These are phyloP conservation scores for Rhizopogon sp. DNA, from an alignment of 768 basidiomycete species.

Conservation along the genomic window DNA sequence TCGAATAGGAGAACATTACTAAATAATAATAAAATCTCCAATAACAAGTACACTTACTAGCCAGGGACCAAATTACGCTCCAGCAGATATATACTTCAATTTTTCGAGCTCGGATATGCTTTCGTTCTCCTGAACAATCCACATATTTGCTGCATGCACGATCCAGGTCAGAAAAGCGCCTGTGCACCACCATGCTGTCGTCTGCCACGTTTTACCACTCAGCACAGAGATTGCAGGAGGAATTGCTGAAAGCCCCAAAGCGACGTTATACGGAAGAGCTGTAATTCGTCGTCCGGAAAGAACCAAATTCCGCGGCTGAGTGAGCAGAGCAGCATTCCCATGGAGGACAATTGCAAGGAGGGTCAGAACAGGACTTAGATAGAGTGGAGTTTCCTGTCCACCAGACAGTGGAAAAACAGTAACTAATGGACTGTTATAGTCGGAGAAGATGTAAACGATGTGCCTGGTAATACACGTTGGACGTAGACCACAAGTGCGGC, in stretches of 20 bases:
- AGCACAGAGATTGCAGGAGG: slow-evolving; percentile 46
- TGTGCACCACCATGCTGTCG: slow-evolving; percentile 48
- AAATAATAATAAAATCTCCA: background rate
- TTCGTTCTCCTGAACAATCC: slow-evolving; percentile 40
- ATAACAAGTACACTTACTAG: background rate
- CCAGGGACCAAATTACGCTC: slow-evolving; percentile 33
- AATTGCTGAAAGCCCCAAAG: slow-evolving; percentile 38
- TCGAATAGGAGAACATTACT: background rate
- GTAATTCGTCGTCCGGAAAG: slow-evolving; percentile 20
- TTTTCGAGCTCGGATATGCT: slow-evolving; percentile 46
- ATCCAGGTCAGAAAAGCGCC: slow-evolving; percentile 39
- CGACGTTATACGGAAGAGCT: slow-evolving; percentile 25
- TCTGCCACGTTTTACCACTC: slow-evolving; percentile 46
- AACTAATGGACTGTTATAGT: slow-evolving; percentile 44
- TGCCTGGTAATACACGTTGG: slow-evolving; percentile 31
- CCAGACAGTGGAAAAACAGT: slow-evolving; percentile 33
- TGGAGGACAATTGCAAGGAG: slow-evolving; percentile 48
- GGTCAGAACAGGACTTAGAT: slow-evolving; percentile 40
- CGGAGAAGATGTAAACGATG: slow-evolving; percentile 39
- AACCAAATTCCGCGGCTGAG: slow-evolving; percentile 32
- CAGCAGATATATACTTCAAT: slow-evolving; percentile 50
- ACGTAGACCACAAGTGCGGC: slow-evolving; percentile 3
- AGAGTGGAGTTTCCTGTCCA: slow-evolving; percentile 29
- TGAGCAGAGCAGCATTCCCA: slow-evolving; percentile 40
- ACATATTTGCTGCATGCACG: slow-evolving; percentile 40